A percentile compares a stretch with the other conserved stretches of the same genome.
Conservation (phyloP, 2,329 filamentous ascomycete genomes). For the Trichoderma koningiopsis region DNA sequence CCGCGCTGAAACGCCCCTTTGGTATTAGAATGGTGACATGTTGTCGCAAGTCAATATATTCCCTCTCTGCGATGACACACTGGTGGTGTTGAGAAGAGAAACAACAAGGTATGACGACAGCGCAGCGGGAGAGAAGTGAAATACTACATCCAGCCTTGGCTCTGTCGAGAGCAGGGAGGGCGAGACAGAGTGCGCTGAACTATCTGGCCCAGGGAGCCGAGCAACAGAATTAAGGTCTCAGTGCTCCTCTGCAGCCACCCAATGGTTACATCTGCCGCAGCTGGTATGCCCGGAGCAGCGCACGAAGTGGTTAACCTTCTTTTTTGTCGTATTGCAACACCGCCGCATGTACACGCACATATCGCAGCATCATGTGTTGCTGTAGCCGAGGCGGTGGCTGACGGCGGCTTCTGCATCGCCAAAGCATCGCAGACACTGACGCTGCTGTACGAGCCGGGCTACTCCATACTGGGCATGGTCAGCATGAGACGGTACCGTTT, state of each 20-base stretch:
- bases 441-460: background rate
- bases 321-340: background rate
- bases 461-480: background rate
- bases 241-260: background rate
- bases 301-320: constrained; percentile 17
- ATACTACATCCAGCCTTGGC: background rate
- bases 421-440: background rate
- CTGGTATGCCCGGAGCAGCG: background rate
- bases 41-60: background rate
- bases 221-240: background rate
- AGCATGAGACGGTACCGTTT: background rate
- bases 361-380: constrained; percentile 2
- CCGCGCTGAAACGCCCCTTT: constrained; percentile 13
- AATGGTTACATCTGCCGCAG: constrained; percentile 1
- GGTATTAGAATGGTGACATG: background rate
- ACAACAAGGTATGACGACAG: background rate
- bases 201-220: constrained; percentile 9
- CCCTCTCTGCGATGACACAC: background rate
- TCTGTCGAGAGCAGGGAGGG: background rate
- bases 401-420: background rate
- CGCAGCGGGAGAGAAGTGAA: background rate
- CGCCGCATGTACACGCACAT: background rate
- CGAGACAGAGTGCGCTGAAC: background rate
- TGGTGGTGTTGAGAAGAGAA: background rate
- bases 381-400: constrained; percentile 16